A percentile compares a stretch with the other conserved stretches of the same genome.
phyloP scores from a whole-genome alignment of 306 rosid species.

The Cotoneaster glaucophyllus region DNA sequence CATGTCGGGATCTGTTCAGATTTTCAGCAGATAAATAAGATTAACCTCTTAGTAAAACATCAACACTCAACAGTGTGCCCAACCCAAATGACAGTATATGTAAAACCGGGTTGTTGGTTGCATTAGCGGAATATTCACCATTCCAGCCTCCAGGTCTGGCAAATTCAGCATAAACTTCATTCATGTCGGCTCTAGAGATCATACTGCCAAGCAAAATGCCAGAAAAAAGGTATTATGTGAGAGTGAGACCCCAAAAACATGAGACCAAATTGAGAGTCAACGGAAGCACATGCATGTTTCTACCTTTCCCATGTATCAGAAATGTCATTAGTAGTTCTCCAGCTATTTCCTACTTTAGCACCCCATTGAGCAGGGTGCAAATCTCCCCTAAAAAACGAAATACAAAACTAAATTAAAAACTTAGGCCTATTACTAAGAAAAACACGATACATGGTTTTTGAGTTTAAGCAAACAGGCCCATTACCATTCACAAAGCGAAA shows the following conservation, averaged over 20 bases:
- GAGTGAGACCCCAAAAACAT: not conserved
- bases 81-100: not conserved
- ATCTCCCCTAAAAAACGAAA: slow-evolving; percentile 61
- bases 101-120: not conserved
- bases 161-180: slow-evolving; percentile 66
- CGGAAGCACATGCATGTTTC: not conserved
- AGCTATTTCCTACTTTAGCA: slow-evolving; percentile 75
- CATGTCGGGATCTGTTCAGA: slow-evolving; percentile 88
- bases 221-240: not conserved
- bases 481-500: slow-evolving; percentile 95
- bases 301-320: slow-evolving; percentile 81
- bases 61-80: not conserved
- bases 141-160: slow-evolving; percentile 99
- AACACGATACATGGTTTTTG: not conserved
- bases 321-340: slow-evolving; percentile 93
- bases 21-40: not conserved
- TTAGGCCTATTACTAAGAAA: not conserved
- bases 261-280: not conserved
- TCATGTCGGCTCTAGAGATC: slow-evolving; percentile 73
- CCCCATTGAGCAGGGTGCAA: slow-evolving; percentile 96
- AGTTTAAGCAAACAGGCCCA: not conserved
- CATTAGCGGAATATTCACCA: slow-evolving; percentile 34
- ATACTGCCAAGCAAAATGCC: slow-evolving; percentile 46
- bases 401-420: not conserved
- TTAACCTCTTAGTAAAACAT: not conserved